Conservation (phyloP, 345 rosid species). For the Moricandia moricandioides region DNA sequence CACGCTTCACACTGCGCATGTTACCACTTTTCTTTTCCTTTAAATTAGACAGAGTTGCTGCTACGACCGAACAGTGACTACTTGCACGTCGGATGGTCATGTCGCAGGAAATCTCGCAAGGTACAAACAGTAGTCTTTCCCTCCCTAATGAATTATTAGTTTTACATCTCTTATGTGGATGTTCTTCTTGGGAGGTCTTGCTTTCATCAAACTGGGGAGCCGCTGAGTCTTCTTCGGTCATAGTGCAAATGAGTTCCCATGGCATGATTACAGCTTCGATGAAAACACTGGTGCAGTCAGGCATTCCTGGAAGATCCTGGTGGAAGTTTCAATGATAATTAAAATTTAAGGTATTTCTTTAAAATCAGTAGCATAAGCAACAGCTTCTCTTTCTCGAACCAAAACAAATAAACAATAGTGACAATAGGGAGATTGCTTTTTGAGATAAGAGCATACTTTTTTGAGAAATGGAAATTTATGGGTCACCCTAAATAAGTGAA, state of each 20-base stretch:
- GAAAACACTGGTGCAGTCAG: slow-evolving; percentile 43
- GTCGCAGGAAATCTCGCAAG: slow-evolving; percentile 46
- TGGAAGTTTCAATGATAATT: slow-evolving; percentile 39
- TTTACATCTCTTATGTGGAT: slow-evolving; percentile 54
- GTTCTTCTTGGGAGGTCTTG: slow-evolving; percentile 28
- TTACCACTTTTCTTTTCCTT: slow-evolving; percentile 35
- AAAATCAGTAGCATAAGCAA: slow-evolving; percentile 4
- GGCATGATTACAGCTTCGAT: slow-evolving; percentile 72
- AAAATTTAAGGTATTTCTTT: not conserved
- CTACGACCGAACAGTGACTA: slow-evolving; percentile 21
- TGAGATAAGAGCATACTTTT: slow-evolving; percentile 43
- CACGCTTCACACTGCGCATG: slow-evolving; percentile 42
- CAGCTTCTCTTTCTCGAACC: not conserved
- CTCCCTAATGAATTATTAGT: slow-evolving; percentile 25
- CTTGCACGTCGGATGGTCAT: slow-evolving; percentile 46
- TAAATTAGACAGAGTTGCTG: slow-evolving; percentile 45
- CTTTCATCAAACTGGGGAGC: slow-evolving; percentile 24
- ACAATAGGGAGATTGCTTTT: not conserved
- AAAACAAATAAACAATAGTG: slow-evolving; percentile 8
- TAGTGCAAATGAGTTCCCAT: slow-evolving; percentile 62
- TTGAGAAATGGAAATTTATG: slow-evolving; percentile 61
- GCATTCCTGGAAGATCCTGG: slow-evolving; percentile 44
- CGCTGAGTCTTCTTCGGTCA: slow-evolving; percentile 41
- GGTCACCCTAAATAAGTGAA: slow-evolving; percentile 58
- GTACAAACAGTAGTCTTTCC: slow-evolving; percentile 20